These are phyloP conservation scores for Narthecium ossifragum DNA, from an alignment of 106 monocot genomes.

Conservation along the genomic window DNA sequence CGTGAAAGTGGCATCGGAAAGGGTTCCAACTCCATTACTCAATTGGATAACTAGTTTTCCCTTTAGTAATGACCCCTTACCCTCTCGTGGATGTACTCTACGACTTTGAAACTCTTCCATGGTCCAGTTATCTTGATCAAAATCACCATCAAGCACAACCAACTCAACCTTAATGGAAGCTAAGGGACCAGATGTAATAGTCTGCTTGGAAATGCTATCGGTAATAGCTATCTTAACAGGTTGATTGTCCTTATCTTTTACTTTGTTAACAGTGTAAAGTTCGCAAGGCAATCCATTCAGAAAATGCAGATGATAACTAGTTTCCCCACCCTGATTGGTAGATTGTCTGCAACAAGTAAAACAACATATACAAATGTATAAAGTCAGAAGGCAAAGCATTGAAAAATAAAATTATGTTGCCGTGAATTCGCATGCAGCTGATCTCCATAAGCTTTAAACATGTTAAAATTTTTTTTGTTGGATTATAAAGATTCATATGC, in stretches of 20 bases:
- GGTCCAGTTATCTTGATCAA: conserved; percentile 9
- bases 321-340: no score
- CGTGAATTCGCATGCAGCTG: no score
- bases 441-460: no score
- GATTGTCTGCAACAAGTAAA: not conserved
- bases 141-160: conserved; percentile 21
- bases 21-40: conserved; percentile 4
- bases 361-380: no score
- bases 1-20: conserved; percentile 1
- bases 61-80: conserved; percentile 3
- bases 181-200: conserved; percentile 4
- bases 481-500: no score
- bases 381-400: no score
- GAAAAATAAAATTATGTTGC: no score
- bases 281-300: not conserved
- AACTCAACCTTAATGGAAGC: conserved; percentile 11
- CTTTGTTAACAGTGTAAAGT: conserved; percentile 3
- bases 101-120: not conserved
- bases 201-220: not conserved
- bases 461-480: no score
- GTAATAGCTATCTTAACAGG: conserved; percentile 2
- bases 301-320: conserved; percentile 14
- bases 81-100: not conserved
- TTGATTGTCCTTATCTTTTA: no score
- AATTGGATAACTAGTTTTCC: conserved; percentile 2